Base-by-base conservation (phyloP, 2,329 filamentous ascomycete genomes). In the Paramyrothecium sp. region DNA sequence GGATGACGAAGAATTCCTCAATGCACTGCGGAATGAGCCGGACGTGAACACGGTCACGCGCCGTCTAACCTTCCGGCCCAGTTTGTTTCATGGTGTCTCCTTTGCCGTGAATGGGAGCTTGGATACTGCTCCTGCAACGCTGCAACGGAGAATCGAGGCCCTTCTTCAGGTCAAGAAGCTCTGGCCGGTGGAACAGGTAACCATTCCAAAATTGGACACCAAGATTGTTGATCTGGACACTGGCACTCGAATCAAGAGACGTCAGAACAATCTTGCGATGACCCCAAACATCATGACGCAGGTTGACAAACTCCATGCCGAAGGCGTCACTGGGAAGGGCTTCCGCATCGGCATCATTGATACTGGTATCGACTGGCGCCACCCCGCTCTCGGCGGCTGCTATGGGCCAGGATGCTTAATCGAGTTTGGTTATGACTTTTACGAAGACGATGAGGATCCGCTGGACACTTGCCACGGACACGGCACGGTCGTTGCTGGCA, bases 331-430 rank as follows among this genome's bases (percentile, higher is more conserved):
- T 2, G 80, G 80, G 33, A 74, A 75, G 58, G 79, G 79, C 34
- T 71, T 82, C 68, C 79, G 77, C 60, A 71, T 83, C 60, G 80
- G 68, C 46, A 70, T 83, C n/a, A 72, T 83, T 44, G 80, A 82
- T 64, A 79, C 75, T 16, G 80, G 80, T 60, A 73, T 85, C 53
- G 85, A 88, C 66, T 88, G 86, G 66, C 77, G 71, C 0, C 84
- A 88, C 64, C 82, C 83, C 2, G 81, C 82, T n/a, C 78, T 88
- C 3, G 85, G 85, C 3, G 83, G 84, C 53, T 84, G 84, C 63
- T 87, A 86, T 64, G 85, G 85, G 2, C 64, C 74, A 3, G 82
- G 79, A 10, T 86, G 79, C 65, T 70, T 86, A 51, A 79, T 88
- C 23, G 75, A 75, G 4, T 80, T 77, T 59, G 85, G 85, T 11